Evolutionary conservation across 257 asterid genomes (phyloP), one percentile per base, ranked within the genome.

Genomic region (Fraxinus cuspidata): DNA sequence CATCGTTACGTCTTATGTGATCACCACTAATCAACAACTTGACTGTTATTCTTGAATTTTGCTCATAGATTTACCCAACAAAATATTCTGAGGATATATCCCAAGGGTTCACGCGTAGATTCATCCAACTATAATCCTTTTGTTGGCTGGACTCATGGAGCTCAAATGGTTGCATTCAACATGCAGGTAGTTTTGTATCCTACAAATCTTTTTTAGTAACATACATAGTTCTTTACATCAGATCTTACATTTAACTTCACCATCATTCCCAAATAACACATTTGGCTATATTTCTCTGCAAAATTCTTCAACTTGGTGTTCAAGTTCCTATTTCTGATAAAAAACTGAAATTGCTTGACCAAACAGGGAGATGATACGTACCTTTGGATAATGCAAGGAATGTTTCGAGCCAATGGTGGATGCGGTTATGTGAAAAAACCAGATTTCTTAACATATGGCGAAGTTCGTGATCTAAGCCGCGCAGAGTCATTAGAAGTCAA

Each of bases 111-210:
- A 1, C 83, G 86, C 21, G 15, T 82, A 51, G 11, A 0, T 29
- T 82, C 86, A 34, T 78, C 86, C 31, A 82, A 82, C 65, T 82
- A 78, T 67, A 71, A 79, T 35, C 83, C 81, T 70, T 63, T 75
- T 2, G 29, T 73, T 47, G 86, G 78, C 49, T 82, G 86, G 86
- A 72, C 31, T 80, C 83, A 64, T 71, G 86, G 86, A 64, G 83
- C 86, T 65, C 86, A 82, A 25, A 82, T 82, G 86, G 86, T 82
- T 71, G 86, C 86, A 35, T 82, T 82, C 74, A 82, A 82, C 64
- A 82, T 82, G 86, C 86, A 82, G 86, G 86, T 82, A 38, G 16
- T 1, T 7, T 18, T 16, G n/a, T 4, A 16, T 47, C 31, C 11
- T 72, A 10, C 60, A 4, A 40, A 47, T 23, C 75, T 10, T 44